Evolutionary conservation across 108 stramenopile genomes (phyloP), one percentile per base, ranked within the genome.

Genomic region (Cyclostephanos tholiformis): DNA sequence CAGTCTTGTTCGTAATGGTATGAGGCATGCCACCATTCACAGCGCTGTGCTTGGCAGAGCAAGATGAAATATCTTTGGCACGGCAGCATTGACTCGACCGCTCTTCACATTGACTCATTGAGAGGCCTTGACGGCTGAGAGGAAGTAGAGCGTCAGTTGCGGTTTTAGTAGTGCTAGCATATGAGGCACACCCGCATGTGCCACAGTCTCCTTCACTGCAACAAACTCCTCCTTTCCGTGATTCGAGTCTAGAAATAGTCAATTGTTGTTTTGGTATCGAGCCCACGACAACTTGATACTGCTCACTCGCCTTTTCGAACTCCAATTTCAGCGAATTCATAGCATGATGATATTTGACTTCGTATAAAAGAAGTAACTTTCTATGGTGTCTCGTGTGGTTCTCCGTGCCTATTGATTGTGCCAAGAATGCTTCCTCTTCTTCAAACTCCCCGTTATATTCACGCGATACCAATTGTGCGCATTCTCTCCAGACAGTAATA

Each of bases 271-370:
- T 76, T 20, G 75, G 82, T 41, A 83, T 66, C 46, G 61, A 27
- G 12, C 72, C 71, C 20, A 81, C 43, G 19, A 83, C 68, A 23
- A 78, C 76, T 35, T 52, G 27, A n/a, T 38, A 13, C 58, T 81
- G 44, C 9, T 41, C 41, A 0, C 71, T 50, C 17, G 44, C 38
- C 44, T 75, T 65, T 16, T 43, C 72, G 52, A 93, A 75, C 25
- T 52, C 23, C 17, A 71, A n/a, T 32, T 88, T 81, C 35, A 96
- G 57, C 4, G 67, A 78, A 53, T 75, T 53, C 64, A 96, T 91
- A 0, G 81, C 89, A 80, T 93, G 83, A 30, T 92, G 91, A 76
- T 95, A 97, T 38, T 67, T 83, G 7, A 91, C 87, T 68, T 97
- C 89, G 57, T 92, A 95, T 26, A 97, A 71, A 16, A 97, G 22